A percentile compares a stretch with the other conserved stretches of the same genome.
Evolutionary conservation across 164 flowering plant genomes (phyloP).

Genomic region (Aristolochia fimbriata): DNA sequence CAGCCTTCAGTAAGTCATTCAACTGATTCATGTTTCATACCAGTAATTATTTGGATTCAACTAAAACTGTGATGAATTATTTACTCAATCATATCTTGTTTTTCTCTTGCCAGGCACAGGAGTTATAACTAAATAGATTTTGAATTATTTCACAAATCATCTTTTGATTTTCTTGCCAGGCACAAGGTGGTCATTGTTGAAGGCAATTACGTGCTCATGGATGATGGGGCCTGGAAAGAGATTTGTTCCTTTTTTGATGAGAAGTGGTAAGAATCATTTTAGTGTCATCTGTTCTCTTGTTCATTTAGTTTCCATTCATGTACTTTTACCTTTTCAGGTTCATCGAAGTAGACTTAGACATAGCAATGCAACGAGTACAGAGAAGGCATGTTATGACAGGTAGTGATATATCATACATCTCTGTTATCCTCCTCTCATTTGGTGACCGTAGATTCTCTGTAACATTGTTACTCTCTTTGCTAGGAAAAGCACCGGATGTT

Average conservation of each 20-base stretch:
- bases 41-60: too few relatives aligned
- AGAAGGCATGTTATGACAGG: conserved; percentile 74
- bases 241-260: conserved; percentile 62
- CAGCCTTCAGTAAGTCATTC: conserved; percentile 55
- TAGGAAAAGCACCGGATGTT: conserved; percentile 69
- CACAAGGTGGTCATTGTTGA: conserved; percentile 88
- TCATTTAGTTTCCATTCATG: too few relatives aligned
- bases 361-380: conserved; percentile 65
- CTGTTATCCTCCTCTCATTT: background rate
- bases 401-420: conserved; percentile 1
- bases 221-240: conserved; percentile 81
- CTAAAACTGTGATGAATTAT: too few relatives aligned
- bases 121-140: too few relatives aligned
- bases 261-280: conserved; percentile 94
- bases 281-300: too few relatives aligned
- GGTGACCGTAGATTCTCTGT: background rate
- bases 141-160: background rate
- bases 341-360: conserved; percentile 68
- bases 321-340: conserved; percentile 37
- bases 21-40: too few relatives aligned
- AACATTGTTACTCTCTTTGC: background rate
- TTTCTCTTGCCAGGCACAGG: too few relatives aligned
- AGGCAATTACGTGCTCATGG: conserved; percentile 83
- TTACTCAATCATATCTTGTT: too few relatives aligned
- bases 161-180: conserved; percentile 29